phyloP scores from a whole-genome alignment of 208 protist genomes.

The Trypanosoma congolense region DNA sequence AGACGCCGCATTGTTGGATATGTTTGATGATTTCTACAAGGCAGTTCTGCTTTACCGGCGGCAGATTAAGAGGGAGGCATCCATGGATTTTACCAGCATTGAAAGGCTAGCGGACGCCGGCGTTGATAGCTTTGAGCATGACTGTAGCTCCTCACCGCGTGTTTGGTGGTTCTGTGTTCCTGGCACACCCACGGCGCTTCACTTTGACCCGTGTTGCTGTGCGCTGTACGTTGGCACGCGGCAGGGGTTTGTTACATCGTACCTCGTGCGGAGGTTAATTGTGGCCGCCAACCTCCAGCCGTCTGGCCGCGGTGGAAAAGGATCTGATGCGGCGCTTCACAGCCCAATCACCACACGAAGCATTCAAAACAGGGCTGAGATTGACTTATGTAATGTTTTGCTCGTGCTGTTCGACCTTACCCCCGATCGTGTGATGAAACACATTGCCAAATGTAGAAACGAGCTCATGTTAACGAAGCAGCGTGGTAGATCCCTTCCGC shows the following conservation, averaged over 20 bases:
- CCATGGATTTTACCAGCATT: not conserved
- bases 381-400: conserved; percentile 32
- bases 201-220: conserved; percentile 55
- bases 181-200: conserved; percentile 38
- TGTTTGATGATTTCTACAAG: conserved; percentile 57
- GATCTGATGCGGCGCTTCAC: conserved; percentile 15
- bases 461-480: not conserved
- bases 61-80: conserved; percentile 5
- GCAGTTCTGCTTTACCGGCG: conserved; percentile 29
- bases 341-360: conserved; percentile 13
- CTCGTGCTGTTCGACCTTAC: conserved; percentile 44
- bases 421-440: conserved; percentile 18
- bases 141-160: not conserved
- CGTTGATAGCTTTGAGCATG: not conserved
- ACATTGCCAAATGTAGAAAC: conserved; percentile 9
- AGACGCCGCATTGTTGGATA: conserved; percentile 39
- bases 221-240: conserved; percentile 68
- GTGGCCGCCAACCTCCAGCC: conserved; percentile 55
- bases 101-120: not conserved
- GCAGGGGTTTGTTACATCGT: conserved; percentile 63
- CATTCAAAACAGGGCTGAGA: not conserved
- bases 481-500: not conserved
- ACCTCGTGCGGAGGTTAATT: conserved; percentile 62
- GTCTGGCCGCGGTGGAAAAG: conserved; percentile 6
- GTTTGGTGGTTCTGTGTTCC: conserved; percentile 27